Base-by-base conservation (phyloP, 495 filamentous ascomycete species). In the Penicillium robsamsonii region DNA sequence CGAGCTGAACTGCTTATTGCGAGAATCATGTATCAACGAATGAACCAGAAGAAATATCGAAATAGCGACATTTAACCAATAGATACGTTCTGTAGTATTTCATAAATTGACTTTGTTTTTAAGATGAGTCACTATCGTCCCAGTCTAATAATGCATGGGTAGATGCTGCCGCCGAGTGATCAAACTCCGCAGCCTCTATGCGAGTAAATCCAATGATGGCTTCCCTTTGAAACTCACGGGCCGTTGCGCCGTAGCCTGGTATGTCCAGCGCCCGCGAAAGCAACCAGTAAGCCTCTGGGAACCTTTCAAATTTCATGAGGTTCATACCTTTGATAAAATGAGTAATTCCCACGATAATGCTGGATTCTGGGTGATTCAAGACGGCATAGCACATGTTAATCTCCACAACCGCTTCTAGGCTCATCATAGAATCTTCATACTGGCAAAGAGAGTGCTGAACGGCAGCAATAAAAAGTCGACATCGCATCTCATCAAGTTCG, bases 281-380 rank as follows among this genome's bases (percentile, higher is more conserved):
- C 1, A 47, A 56, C 46, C 44, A 54, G 35, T 61, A 61, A 17
- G 66, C 66, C 13, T 56, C 56, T 5, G 50, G 30, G 31, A 55
- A 60, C 8, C 54, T 11, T 27, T 53, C 52, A 13, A 54, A 17
- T 31, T 50, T 50, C 38, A 62, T 46, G 10, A 64, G 46, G 33
- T 65, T 64, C 22, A 47, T 44, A 11, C 55, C 64, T 49, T 55
- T 49, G 22, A 69, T 46, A 30, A 51, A 67, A 22, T 50, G 30
- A 18, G 61, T 62, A 46, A 61, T 58, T 20, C 57, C 55, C 6
- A 29, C 18, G 11, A 60, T 38, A 6, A 64, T 33, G 5, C 7
- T 43, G 7, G 38, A 31, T 10, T 44, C 27, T 8, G 18, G 24
- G 7, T 22, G 20, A 13, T 51, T 22, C 13, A 54, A 53, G 4